Evolutionary conservation across 805 yeast genomes (phyloP), one percentile per base, ranked within the genome.

Genomic region (Myxozyma lipomycoides): DNA sequence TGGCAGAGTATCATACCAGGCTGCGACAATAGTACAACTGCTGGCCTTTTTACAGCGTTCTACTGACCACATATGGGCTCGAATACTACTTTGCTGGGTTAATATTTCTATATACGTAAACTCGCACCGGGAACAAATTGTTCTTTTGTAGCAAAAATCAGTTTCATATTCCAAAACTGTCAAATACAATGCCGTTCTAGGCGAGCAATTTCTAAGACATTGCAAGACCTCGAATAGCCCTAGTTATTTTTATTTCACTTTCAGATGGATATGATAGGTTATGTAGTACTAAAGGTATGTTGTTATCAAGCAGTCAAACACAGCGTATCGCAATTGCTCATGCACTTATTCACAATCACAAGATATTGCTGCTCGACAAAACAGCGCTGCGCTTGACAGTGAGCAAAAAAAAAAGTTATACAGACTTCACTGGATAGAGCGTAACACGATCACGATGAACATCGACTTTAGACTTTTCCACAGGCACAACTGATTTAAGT

Each of bases 61-160:
- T 28, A 28, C 32, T 12, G 32, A 12, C 32, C 32, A 9, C 32
- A 28, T n/a, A 28, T 12, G 32, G 12, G 32, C 70, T 71, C 56
- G 42, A 12, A 28, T 28, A 7, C 32, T 28, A 12, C 32, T 28
- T 28, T 83, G 81, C 21, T 83, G 81, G 1, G 62, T 62, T 45
- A 71, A 78, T 54, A 75, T 79, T 39, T 62, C 66, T 34, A 67
- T 74, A 53, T 79, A 79, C 58, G 72, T 78, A n/a, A 66, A 73
- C 24, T 77, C 74, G 35, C 71, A 77, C 52, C 69, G 84, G 52
- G 64, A 75, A 32, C 64, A 71, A 26, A 74, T 83, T 49, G 80
- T 82, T 1, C 70, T 78, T 32, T 83, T 79, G 10, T 83, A 78
- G 63, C 84, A 79, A 63, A 83, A 79, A 57, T 83, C 83, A 1